phyloP scores from a whole-genome alignment of 805 yeast species.

The Wickerhamiella bombiphila region DNA sequence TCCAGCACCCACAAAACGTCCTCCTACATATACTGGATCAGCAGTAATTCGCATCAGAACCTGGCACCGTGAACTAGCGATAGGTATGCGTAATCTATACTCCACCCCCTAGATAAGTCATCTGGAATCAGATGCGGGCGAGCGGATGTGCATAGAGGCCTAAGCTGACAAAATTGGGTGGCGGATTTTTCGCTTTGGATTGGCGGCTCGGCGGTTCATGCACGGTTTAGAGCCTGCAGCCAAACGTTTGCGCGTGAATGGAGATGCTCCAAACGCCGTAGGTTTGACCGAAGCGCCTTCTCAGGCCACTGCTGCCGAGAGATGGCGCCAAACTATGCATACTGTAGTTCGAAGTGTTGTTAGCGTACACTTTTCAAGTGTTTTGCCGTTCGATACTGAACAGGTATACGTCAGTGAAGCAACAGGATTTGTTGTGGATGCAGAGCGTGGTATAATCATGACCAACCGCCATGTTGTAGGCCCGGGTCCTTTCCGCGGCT shows the following conservation, averaged over 20 bases:
- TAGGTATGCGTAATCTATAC: too few relatives aligned
- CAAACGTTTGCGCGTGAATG: too few relatives aligned
- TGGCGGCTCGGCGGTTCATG: too few relatives aligned
- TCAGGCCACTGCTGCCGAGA: constrained; percentile 16
- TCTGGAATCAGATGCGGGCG: too few relatives aligned
- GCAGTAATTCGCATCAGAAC: neutral
- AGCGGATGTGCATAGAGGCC: too few relatives aligned
- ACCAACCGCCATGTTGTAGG: constrained; percentile 94
- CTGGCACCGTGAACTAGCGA: too few relatives aligned
- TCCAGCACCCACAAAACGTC: neutral
- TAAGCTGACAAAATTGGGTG: too few relatives aligned
- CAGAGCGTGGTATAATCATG: constrained; percentile 63
- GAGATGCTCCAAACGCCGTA: too few relatives aligned
- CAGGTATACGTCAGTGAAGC: constrained; percentile 64
- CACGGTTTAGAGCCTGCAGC: too few relatives aligned
- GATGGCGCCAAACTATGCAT: constrained; percentile 73
- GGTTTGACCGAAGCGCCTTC: too few relatives aligned
- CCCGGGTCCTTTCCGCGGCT: constrained; percentile 86
- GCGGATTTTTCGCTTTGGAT: too few relatives aligned
- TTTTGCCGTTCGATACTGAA: constrained; percentile 78
- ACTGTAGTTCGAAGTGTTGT: constrained; percentile 76
- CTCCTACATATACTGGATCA: neutral
- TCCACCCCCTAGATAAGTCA: too few relatives aligned
- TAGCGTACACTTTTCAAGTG: constrained; percentile 76
- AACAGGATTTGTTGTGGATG: constrained; percentile 90